Conservation (phyloP, 192 early-diverging fungal genomes). For the Entomortierella lignicola region DNA sequence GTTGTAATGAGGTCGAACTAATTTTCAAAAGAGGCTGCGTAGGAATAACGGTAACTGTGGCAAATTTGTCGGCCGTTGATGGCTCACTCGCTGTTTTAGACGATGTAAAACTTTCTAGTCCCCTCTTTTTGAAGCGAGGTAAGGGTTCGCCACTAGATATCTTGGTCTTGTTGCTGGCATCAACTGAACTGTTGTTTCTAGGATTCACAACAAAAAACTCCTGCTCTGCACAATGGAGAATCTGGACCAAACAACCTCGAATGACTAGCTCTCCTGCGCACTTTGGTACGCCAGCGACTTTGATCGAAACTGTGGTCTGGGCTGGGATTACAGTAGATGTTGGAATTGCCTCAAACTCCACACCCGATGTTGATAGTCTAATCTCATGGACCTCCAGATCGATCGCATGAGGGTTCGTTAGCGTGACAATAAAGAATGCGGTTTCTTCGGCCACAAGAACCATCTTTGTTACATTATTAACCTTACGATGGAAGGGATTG, state of each 20-base stretch:
- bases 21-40: conserved; percentile 78
- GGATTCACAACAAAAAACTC: conserved; percentile 60
- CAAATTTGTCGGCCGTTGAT: conserved; percentile 19
- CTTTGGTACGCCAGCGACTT: conserved; percentile 72
- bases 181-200: conserved; percentile 6
- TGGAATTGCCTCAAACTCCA: conserved; percentile 68
- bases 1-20: conserved; percentile 64
- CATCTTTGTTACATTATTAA: conserved; percentile 59
- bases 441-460: conserved; percentile 76
- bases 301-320: conserved; percentile 68
- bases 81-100: background rate
- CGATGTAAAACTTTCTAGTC: conserved; percentile 42
- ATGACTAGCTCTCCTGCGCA: conserved; percentile 70
- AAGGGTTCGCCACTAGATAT: background rate
- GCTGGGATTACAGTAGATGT: conserved; percentile 75
- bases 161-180: background rate
- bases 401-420: conserved; percentile 85
- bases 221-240: conserved; percentile 65
- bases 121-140: conserved; percentile 37
- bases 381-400: conserved; percentile 81
- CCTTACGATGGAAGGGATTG: conserved; percentile 78
- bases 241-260: conserved; percentile 68
- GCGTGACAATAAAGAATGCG: conserved; percentile 73
- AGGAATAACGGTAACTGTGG: conserved; percentile 68
- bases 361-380: conserved; percentile 68